Evolutionary conservation across 2,329 filamentous ascomycete species (phyloP).

Genomic region (Diaporthe citri): DNA sequence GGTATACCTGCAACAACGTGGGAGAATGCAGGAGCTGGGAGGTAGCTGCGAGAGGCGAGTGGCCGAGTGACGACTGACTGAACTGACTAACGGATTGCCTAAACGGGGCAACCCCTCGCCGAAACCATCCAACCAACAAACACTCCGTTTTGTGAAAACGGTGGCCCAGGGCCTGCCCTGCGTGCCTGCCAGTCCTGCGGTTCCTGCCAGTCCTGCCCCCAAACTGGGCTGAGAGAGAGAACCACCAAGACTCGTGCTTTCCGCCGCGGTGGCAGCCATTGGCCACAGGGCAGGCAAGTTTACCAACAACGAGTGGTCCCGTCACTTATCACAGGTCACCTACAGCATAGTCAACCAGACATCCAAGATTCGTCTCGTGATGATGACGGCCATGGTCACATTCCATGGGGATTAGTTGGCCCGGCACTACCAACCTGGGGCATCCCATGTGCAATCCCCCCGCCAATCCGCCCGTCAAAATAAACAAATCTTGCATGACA

Average conservation of each 20-base stretch:
- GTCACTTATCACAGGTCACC: slow-evolving; percentile 37
- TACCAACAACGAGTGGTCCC: neutral
- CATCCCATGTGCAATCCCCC: neutral
- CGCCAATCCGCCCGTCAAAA: slow-evolving; percentile 10
- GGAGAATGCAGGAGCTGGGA: slow-evolving; percentile 12
- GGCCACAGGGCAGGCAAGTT: neutral
- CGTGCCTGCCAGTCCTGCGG: neutral
- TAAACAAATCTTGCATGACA: slow-evolving; percentile 31
- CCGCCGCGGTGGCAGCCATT: neutral
- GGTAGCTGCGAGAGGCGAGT: slow-evolving; percentile 8
- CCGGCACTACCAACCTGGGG: neutral
- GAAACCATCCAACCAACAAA: neutral
- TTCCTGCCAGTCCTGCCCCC: neutral
- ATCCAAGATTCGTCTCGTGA: slow-evolving; percentile 32
- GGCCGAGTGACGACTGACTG: neutral
- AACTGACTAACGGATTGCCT: slow-evolving; percentile 5
- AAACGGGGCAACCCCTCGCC: neutral
- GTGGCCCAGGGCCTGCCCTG: neutral
- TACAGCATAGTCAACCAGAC: slow-evolving; percentile 7
- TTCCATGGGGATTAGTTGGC: slow-evolving; percentile 5
- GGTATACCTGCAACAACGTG: slow-evolving; percentile 20
- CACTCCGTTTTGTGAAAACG: slow-evolving; percentile 19
- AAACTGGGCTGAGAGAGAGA: neutral
- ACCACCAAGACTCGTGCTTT: neutral
- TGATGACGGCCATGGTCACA: slow-evolving; percentile 19